Conservation (phyloP, 2,329 filamentous ascomycete genomes). For the Ascochyta lentis region DNA sequence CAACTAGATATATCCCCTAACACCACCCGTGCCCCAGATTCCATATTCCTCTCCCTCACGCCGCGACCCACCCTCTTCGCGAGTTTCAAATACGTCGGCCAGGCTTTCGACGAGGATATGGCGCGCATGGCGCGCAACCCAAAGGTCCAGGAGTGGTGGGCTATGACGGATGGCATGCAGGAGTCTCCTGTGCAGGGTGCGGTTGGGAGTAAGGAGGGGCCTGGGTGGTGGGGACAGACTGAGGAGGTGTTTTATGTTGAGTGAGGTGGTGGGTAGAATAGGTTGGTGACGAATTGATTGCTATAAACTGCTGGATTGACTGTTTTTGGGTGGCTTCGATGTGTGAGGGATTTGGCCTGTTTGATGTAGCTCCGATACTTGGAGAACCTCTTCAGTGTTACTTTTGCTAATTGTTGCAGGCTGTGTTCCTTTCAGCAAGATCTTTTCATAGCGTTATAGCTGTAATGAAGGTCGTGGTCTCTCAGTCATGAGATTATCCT, state of each 20-base stretch:
- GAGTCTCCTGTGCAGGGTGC: constrained; percentile 62
- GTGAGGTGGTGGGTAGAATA: constrained; percentile 2
- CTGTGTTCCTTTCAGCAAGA: too few species aligned
- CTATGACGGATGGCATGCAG: constrained; percentile 79
- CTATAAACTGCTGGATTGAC: background rate
- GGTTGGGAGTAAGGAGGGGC: constrained; percentile 32
- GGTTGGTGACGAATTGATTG: background rate
- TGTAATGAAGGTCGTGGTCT: too few species aligned
- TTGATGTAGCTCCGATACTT: too few species aligned
- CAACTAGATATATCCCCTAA: background rate
- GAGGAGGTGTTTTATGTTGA: constrained; percentile 72
- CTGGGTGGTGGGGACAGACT: constrained; percentile 70
- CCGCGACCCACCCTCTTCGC: constrained; percentile 71
- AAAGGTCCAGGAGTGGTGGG: constrained; percentile 80
- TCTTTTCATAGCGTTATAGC: too few species aligned
- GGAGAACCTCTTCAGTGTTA: too few species aligned
- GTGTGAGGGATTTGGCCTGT: too few species aligned
- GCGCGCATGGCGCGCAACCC: constrained; percentile 74
- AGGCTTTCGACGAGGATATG: constrained; percentile 77
- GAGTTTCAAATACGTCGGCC: constrained; percentile 79
- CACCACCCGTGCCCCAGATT: constrained; percentile 55
- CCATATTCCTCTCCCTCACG: constrained; percentile 71
- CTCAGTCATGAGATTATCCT: too few species aligned
- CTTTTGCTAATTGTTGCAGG: too few species aligned
- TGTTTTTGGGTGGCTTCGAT: too few species aligned